Evolutionary conservation across 164 flowering plant species (phyloP).

Genomic region (Tetrastigma voinierianum): DNA sequence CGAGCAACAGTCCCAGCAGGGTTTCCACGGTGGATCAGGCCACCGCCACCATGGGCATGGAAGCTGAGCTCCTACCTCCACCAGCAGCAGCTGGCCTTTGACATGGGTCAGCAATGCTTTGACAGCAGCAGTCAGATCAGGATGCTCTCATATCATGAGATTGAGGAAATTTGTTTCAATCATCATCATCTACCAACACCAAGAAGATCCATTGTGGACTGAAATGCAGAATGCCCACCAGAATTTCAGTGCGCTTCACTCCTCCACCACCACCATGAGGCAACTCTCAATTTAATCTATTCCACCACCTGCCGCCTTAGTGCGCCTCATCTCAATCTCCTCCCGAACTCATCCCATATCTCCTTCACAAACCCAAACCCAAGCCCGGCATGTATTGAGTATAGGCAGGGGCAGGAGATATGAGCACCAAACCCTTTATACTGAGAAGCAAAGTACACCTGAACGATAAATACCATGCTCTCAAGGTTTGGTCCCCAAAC

Average conservation of each 20-base stretch:
- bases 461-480: constrained; percentile 51
- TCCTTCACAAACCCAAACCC: too few relatives aligned
- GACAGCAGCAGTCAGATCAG: constrained; percentile 12
- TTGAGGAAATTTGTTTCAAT: constrained; percentile 20
- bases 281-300: constrained; percentile 55
- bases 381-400: constrained; percentile 21
- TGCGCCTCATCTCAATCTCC: constrained; percentile 33
- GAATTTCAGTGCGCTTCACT: constrained; percentile 22
- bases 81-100: constrained; percentile 29
- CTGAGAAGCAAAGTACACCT: constrained; percentile 70
- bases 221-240: constrained; percentile 21
- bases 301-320: constrained; percentile 51
- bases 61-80: constrained; percentile 27
- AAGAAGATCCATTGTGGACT: not conserved
- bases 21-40: constrained; percentile 35
- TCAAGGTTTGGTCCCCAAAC: constrained; percentile 60
- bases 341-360: too few relatives aligned
- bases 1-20: constrained; percentile 19
- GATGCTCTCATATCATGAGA: constrained; percentile 11
- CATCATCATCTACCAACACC: constrained; percentile 14
- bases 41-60: constrained; percentile 24
- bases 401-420: constrained; percentile 31
- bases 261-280: constrained; percentile 28
- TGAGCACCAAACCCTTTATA: constrained; percentile 47
- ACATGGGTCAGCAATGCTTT: constrained; percentile 22